Conservation (phyloP, 345 rosid species). For the Microcos paniculata region DNA sequence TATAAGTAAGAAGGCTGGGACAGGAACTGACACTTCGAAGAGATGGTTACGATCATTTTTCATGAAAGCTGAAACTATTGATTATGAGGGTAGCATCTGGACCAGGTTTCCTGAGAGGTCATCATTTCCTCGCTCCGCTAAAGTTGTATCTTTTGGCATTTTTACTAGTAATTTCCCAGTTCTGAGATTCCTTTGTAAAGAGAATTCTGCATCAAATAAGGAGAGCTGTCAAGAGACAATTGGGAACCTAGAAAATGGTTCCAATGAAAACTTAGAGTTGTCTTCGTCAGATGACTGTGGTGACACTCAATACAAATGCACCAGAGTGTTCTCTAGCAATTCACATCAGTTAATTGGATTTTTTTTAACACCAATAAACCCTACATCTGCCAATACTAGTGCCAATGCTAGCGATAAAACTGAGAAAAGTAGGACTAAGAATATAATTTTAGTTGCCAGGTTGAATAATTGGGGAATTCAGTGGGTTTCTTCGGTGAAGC, state of each 20-base stretch:
- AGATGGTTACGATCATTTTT: conserved; percentile 78
- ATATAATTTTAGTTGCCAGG: conserved; percentile 59
- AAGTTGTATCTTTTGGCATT: conserved; percentile 81
- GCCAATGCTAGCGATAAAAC: conserved; percentile 30
- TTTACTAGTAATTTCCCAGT: conserved; percentile 46
- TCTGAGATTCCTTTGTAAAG: conserved; percentile 36
- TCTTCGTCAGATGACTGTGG: conserved; percentile 33
- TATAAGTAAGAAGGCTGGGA: conserved; percentile 21
- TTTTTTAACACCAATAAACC: conserved; percentile 46
- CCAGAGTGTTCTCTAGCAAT: conserved; percentile 73
- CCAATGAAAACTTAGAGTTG: conserved; percentile 26
- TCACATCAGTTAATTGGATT: conserved; percentile 79
- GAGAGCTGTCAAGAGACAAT: conserved; percentile 30
- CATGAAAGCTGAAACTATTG: conserved; percentile 54
- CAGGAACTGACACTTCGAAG: conserved; percentile 48
- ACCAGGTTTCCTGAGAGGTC: conserved; percentile 70
- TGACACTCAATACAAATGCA: conserved; percentile 52
- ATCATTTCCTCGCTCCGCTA: conserved; percentile 69
- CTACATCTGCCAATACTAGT: conserved; percentile 31
- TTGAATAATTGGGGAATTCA: conserved; percentile 64
- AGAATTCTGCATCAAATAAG: conserved; percentile 23
- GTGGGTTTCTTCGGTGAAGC: conserved; percentile 79
- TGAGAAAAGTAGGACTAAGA: conserved; percentile 35
- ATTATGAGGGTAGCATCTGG: conserved; percentile 55
- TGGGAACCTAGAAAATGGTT: conserved; percentile 29